Percentiles rank a stretch among this genome's conserved stretches.
These are phyloP conservation scores for Wickerhamiella qilinensis DNA, from an alignment of 805 yeast species.

Conservation along the genomic window DNA sequence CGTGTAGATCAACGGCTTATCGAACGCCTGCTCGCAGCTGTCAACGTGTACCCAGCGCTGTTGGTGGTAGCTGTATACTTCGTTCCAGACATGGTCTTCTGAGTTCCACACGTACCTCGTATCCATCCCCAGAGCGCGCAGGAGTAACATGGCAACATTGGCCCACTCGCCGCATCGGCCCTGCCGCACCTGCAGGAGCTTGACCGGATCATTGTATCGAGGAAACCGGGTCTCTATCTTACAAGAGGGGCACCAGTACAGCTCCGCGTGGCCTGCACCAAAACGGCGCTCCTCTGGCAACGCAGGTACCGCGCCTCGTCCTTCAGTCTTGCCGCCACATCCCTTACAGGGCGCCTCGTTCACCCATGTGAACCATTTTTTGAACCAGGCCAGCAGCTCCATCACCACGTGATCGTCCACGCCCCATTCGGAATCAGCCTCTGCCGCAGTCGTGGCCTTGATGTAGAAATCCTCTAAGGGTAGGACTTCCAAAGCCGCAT, in stretches of 20 bases:
- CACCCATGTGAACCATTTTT: constrained; percentile 73
- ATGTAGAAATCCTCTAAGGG: constrained; percentile 42
- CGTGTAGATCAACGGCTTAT: constrained; percentile 62
- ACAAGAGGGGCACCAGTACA: constrained; percentile 46
- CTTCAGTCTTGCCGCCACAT: constrained; percentile 33
- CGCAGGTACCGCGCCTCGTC: constrained; percentile 29
- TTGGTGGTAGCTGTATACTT: constrained; percentile 47
- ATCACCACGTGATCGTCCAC: constrained; percentile 42
- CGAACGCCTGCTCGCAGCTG: constrained; percentile 73
- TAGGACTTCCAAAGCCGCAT: constrained; percentile 43
- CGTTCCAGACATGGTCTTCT: constrained; percentile 95
- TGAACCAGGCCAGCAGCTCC: constrained; percentile 51
- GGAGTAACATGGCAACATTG: constrained; percentile 55
- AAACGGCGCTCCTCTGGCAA: constrained; percentile 27
- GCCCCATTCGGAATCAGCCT: constrained; percentile 20
- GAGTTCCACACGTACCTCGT: constrained; percentile 70
- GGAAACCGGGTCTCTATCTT: constrained; percentile 40
- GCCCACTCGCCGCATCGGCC: constrained; percentile 98
- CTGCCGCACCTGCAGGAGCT: constrained; percentile 39
- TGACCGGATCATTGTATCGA: constrained; percentile 52
- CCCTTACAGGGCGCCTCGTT: constrained; percentile 44
- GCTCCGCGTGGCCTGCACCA: constrained; percentile 47
- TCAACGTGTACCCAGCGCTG: constrained; percentile 74
- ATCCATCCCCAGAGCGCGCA: constrained; percentile 48
- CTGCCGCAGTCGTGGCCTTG: constrained; percentile 29